Evolutionary conservation across 2,329 filamentous ascomycete species (phyloP), one percentile per base, ranked within the genome.

Genomic region (Ramularia endophylla): DNA sequence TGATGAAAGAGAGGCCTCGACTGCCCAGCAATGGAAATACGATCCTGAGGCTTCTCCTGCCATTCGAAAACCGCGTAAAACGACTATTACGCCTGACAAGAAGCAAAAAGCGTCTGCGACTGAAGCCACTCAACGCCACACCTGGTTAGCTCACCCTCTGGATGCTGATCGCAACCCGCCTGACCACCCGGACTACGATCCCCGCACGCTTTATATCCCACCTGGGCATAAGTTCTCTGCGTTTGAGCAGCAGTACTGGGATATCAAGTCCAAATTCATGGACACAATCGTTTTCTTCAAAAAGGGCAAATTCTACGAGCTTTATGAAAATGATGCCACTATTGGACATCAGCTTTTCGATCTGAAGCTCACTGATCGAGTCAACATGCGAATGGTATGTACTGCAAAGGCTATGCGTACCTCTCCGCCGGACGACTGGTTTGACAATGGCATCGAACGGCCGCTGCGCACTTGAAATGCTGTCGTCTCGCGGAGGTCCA

Each of bases 321-420:
- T 98, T 0, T 98, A 97, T 59, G 92, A 98, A 63, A 95, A 95
- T 46, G 92, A 98, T 65, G 92, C 92, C 4, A 95, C 90, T 0
- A 83, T 97, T 41, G 92, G 92, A 4, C 89, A 98, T 60, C 92
- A 97, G 62, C 73, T 95, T 12, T 98, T 98, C 56, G 92, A 98
- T 63, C 75, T 98, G 42, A 98, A 98, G 68, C 82, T 98, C 61
- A 98, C 92, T 0, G 92, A 98, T 57, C 80, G 92, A 40, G 92
- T 98, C 62, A 98, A 98, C 63, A 98, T 98, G 92, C 85, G 90
- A 52, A 98, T 98, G 92, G 92, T n/a, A n/a, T n/a, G n/a, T n/a
- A n/a, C n/a, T n/a, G n/a, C n/a, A n/a, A n/a, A n/a, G n/a, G n/a
- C n/a, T n/a, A n/a, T n/a, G n/a, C n/a, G n/a, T n/a, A n/a, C n/a